Conservation (phyloP, 2,329 filamentous ascomycete genomes). For the Alternaria atra region DNA sequence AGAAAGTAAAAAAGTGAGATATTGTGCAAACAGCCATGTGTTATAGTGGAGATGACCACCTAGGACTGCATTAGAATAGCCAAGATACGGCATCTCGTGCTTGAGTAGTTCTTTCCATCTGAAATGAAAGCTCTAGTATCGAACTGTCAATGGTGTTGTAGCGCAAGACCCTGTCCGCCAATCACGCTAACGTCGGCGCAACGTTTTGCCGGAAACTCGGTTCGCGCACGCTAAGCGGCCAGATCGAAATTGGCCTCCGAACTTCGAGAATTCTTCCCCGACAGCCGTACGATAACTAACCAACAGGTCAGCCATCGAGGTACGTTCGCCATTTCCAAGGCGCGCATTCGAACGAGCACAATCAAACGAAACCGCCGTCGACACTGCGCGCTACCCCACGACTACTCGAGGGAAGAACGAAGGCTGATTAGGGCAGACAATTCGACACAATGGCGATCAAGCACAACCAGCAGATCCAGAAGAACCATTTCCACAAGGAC, state of each 20-base stretch:
- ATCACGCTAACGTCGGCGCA: conserved; percentile 26
- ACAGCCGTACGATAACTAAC: conserved; percentile 43
- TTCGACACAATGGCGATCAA: conserved; percentile 79
- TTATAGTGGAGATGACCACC: too few species aligned
- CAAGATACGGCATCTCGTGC: background rate
- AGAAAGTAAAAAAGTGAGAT: too few species aligned
- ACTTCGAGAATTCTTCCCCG: conserved; percentile 23
- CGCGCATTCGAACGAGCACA: conserved; percentile 9
- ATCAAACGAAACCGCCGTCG: conserved; percentile 20
- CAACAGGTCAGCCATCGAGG: conserved; percentile 42
- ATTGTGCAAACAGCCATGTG: too few species aligned
- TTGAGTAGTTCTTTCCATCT: background rate
- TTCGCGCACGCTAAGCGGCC: conserved; percentile 28
- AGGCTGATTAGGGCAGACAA: conserved; percentile 28
- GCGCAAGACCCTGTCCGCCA: conserved; percentile 7
- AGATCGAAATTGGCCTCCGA: conserved; percentile 19
- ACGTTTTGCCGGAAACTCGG: conserved; percentile 23
- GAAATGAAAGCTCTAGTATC: background rate
- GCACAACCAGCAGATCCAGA: conserved; percentile 98
- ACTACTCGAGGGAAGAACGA: background rate
- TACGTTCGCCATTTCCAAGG: conserved; percentile 25
- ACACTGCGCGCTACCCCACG: background rate
- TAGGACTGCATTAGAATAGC: background rate
- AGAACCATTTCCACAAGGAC: conserved; percentile 78
- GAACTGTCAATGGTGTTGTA: background rate